Percentiles rank a stretch among this genome's conserved stretches.
phyloP scores from a whole-genome alignment of 2,329 filamentous ascomycete genomes.

The Dactylellina cionopaga region DNA sequence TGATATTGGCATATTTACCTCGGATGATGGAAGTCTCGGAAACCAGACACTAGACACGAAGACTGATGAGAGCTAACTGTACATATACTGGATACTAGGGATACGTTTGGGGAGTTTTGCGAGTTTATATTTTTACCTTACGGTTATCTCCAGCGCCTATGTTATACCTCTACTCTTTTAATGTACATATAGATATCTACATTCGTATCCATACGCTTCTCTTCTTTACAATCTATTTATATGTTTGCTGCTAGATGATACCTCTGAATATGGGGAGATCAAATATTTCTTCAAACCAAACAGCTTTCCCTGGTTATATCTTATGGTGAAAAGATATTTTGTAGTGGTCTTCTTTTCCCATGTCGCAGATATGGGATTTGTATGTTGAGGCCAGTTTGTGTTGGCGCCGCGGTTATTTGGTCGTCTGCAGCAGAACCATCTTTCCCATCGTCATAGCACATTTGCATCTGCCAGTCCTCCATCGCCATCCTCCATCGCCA shows the following conservation, averaged over 20 bases:
- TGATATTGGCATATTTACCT: too few relatives aligned
- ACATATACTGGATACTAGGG: neutral
- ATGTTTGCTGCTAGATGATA: too few relatives aligned
- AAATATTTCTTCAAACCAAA: too few relatives aligned
- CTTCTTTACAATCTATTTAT: neutral
- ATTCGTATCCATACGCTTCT: neutral
- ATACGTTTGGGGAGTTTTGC: constrained; percentile 24
- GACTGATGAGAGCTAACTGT: neutral
- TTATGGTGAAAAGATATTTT: too few relatives aligned
- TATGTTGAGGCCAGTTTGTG: constrained; percentile 2
- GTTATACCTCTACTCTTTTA: constrained; percentile 28
- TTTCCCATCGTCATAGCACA: constrained; percentile 1
- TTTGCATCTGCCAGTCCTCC: neutral
- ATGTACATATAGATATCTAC: too few relatives aligned
- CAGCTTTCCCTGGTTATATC: too few relatives aligned
- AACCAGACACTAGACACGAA: neutral
- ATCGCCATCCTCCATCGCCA: constrained; percentile 8
- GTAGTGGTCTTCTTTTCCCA: neutral
- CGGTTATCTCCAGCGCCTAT: constrained; percentile 13
- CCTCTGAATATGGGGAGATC: too few relatives aligned
- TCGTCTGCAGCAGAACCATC: neutral
- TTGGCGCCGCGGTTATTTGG: constrained; percentile 17
- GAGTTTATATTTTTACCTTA: constrained; percentile 9
- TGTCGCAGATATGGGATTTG: too few relatives aligned
- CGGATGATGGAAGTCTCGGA: too few relatives aligned